phyloP scores from a whole-genome alignment of 1,284 basidiomycete genomes.

The Cerrena zonata region DNA sequence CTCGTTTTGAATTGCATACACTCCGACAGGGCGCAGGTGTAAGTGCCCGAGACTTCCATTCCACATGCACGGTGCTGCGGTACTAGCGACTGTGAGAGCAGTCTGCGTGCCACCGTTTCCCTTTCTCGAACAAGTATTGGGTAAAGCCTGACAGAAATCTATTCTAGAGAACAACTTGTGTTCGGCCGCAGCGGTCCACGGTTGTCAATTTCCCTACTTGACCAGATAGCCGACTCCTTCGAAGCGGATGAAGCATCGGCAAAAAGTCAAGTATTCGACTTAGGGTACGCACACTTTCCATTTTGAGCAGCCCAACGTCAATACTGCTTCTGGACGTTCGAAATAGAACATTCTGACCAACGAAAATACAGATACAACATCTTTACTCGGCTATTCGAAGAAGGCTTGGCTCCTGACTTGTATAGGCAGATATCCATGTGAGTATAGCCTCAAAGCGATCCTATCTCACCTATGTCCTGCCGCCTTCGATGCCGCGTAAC shows the following conservation, averaged over 20 bases:
- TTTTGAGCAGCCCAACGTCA: background rate
- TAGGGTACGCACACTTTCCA: constrained; percentile 47
- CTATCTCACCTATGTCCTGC: too few species aligned
- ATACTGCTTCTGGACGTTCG: background rate
- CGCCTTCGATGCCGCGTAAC: too few species aligned
- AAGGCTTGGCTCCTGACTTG: constrained; percentile 28
- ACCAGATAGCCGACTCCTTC: constrained; percentile 60
- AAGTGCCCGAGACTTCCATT: constrained; percentile 25
- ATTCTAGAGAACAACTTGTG: constrained; percentile 42
- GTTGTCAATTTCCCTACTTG: constrained; percentile 56
- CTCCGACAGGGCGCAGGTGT: constrained; percentile 52
- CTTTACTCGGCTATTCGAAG: constrained; percentile 34
- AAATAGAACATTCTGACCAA: background rate
- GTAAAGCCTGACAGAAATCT: background rate
- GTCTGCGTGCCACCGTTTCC: background rate
- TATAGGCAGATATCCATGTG: constrained; percentile 34
- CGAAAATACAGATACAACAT: constrained; percentile 32
- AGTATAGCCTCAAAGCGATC: constrained; percentile 15
- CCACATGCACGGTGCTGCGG: constrained; percentile 6
- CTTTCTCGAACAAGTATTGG: too few species aligned
- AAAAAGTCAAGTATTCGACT: constrained; percentile 63
- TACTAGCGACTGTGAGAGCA: background rate
- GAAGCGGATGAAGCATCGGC: constrained; percentile 59
- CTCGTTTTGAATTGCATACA: constrained; percentile 70
- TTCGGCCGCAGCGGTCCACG: constrained; percentile 51